A percentile compares a stretch with the other conserved stretches of the same genome.
Evolutionary conservation across 1,139 yeast genomes (phyloP).

Genomic region (Lodderomyces elongisporus): DNA sequence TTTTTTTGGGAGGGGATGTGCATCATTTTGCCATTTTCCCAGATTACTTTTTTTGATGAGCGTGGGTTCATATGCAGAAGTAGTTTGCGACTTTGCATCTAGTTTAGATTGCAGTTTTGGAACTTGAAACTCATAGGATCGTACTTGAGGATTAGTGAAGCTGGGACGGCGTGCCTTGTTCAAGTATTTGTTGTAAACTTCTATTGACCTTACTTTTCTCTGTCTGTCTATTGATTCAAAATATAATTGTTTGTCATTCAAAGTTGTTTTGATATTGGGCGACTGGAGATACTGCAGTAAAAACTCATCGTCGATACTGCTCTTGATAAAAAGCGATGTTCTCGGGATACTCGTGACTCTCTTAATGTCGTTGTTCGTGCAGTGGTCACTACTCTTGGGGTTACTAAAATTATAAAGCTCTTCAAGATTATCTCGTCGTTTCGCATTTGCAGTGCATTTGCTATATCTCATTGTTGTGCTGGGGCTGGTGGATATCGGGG

Average conservation of each 20-base stretch:
- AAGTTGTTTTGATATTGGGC: conserved; percentile 14
- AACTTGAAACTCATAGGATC: background rate
- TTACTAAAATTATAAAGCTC: no score
- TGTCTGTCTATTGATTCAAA: conserved; percentile 21
- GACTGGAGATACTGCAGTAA: conserved; percentile 26
- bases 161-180: no score
- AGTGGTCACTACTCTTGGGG: background rate
- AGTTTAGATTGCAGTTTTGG: conserved; percentile 1
- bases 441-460: no score
- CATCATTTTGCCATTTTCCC: background rate
- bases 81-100: background rate
- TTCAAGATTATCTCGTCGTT: no score
- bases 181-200: conserved; percentile 25
- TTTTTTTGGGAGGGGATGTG: background rate
- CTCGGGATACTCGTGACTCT: background rate
- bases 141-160: conserved; percentile 2
- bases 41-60: background rate
- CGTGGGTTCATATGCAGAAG: no score
- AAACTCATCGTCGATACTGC: conserved; percentile 11
- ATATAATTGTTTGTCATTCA: conserved; percentile 21
- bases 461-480: no score
- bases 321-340: background rate
- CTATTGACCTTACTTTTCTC: conserved; percentile 21
- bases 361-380: background rate
- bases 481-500: no score